These are phyloP conservation scores for Cucurbita argyrosperma DNA, from an alignment of 306 rosid species.

Conservation along the genomic window DNA sequence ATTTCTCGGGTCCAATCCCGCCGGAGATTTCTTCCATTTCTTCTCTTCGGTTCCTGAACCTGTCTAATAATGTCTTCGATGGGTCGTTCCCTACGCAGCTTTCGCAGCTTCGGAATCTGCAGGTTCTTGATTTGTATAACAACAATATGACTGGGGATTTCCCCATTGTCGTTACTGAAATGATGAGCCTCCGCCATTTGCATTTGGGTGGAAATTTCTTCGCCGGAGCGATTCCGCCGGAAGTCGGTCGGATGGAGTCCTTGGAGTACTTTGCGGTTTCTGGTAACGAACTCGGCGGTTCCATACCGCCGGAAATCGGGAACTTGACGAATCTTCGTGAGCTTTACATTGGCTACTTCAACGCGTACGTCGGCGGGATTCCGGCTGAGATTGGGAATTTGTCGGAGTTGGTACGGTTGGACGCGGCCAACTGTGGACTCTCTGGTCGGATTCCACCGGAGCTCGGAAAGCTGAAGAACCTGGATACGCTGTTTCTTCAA, in stretches of 20 bases:
- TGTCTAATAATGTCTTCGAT: conserved; percentile 68
- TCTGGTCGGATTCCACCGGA: conserved; percentile 55
- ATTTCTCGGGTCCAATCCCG: conserved; percentile 52
- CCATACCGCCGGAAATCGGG: conserved; percentile 69
- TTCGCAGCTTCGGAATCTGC: conserved; percentile 35
- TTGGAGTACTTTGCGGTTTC: conserved; percentile 75
- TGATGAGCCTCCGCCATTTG: conserved; percentile 56
- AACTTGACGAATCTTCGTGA: conserved; percentile 55
- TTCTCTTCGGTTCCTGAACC: conserved; percentile 41
- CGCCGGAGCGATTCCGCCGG: conserved; percentile 60
- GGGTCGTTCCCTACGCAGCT: conserved; percentile 48
- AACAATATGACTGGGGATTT: conserved; percentile 66
- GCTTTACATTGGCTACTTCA: conserved; percentile 76
- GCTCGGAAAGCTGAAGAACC: conserved; percentile 48
- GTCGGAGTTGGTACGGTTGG: conserved; percentile 55
- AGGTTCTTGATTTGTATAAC: conserved; percentile 65
- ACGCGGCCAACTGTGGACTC: conserved; percentile 63
- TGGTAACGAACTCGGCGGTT: conserved; percentile 62
- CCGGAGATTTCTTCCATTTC: conserved; percentile 35
- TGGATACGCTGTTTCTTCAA: conserved; percentile 81
- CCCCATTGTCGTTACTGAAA: conserved; percentile 37
- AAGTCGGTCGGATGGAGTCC: conserved; percentile 29
- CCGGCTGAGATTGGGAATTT: conserved; percentile 74
- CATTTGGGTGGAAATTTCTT: conserved; percentile 85
- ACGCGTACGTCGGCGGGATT: conserved; percentile 46